Evolutionary conservation across 805 yeast species (phyloP).

Genomic region (Saturnispora silvae): DNA sequence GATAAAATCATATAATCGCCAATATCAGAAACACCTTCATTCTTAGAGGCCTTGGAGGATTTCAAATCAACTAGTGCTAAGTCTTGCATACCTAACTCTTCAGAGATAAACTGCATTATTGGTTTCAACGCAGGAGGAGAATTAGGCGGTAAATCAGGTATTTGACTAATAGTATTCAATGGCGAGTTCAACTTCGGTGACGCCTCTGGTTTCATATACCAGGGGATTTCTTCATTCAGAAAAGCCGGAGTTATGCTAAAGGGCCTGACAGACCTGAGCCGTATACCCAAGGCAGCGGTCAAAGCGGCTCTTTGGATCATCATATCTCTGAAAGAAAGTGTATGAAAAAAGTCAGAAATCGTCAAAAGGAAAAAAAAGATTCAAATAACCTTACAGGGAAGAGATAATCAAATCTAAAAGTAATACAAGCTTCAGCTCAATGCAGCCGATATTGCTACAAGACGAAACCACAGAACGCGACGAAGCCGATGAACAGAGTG

Average conservation of each 20-base stretch:
- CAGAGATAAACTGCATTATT: slow-evolving; percentile 37
- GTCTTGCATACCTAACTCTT: slow-evolving; percentile 57
- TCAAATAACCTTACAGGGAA: too few relatives aligned
- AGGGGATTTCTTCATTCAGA: slow-evolving; percentile 18
- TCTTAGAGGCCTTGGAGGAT: slow-evolving; percentile 4
- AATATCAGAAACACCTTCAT: slow-evolving; percentile 26
- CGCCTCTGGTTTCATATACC: slow-evolving; percentile 27
- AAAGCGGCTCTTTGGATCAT: too few relatives aligned
- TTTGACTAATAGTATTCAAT: slow-evolving; percentile 17
- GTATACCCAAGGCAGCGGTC: too few relatives aligned
- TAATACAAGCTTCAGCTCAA: too few relatives aligned
- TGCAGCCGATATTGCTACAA: too few relatives aligned
- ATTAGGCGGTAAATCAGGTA: slow-evolving; percentile 51
- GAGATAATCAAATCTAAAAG: too few relatives aligned
- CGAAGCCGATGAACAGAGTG: background rate
- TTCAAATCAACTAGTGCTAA: slow-evolving; percentile 56
- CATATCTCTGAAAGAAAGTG: background rate
- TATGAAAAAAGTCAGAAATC: background rate
- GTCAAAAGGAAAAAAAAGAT: background rate
- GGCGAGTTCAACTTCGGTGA: slow-evolving; percentile 20
- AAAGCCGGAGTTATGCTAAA: too few relatives aligned
- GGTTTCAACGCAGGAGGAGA: slow-evolving; percentile 44
- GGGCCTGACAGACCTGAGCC: too few relatives aligned
- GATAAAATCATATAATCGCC: slow-evolving; percentile 50
- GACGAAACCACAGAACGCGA: background rate